phyloP scores from a whole-genome alignment of 768 basidiomycete genomes.

The Pleurotus cornucopiae region DNA sequence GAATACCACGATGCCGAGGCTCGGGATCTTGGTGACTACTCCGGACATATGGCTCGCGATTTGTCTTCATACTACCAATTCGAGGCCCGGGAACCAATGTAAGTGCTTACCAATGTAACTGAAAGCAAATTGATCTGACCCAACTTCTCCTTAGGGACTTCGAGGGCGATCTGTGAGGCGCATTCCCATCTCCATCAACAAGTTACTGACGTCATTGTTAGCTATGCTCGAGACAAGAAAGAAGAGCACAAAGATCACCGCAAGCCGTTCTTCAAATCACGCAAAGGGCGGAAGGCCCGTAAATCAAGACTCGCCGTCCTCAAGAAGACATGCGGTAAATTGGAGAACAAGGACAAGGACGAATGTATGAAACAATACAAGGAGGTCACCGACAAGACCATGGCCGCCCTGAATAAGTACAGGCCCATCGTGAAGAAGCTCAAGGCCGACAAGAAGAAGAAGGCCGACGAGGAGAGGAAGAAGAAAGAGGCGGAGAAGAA shows the following conservation, averaged over 20 bases:
- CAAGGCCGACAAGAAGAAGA: not conserved
- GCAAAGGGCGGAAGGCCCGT: not conserved
- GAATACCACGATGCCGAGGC: conserved; percentile 5
- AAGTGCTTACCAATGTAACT: not conserved
- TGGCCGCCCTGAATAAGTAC: not conserved
- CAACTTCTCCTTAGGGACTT: not conserved
- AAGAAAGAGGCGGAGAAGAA: conserved; percentile 5
- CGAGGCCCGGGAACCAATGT: conserved; percentile 6
- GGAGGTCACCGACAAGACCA: not conserved
- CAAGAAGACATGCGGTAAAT: conserved; percentile 6
- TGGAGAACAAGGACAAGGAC: conserved; percentile 2
- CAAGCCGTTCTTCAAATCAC: not conserved
- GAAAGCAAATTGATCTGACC: not conserved
- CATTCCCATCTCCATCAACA: not conserved
- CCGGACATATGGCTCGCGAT: conserved; percentile 7
- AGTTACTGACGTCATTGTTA: not conserved
- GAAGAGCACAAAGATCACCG: not conserved
- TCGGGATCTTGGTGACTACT: conserved; percentile 3
- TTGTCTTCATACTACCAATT: not conserved
- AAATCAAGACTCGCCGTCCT: conserved; percentile 1
- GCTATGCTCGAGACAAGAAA: conserved; percentile 1
- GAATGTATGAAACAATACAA: conserved; percentile 4
- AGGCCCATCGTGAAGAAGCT: not conserved
- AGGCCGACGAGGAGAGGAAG: conserved; percentile 1
- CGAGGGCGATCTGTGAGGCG: not conserved